Evolutionary conservation across 129 eudicot species (phyloP).

Genomic region (Daucus carota): DH1_v3.0 NC_030384.2:24629001-24629500

Average conservation of each 20-base stretch:
- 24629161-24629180: slow-evolving; percentile 15
- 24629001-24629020: slow-evolving; percentile 37
- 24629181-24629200: slow-evolving; percentile 46
- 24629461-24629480: no score
- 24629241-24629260: slow-evolving; percentile 22
- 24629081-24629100: neutral
- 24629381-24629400: no score
- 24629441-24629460: no score
- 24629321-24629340: slow-evolving; percentile 7
- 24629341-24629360: slow-evolving; percentile 3
- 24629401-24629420: no score
- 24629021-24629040: slow-evolving; percentile 3
- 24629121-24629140: neutral
- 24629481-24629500: no score
- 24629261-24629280: slow-evolving; percentile 9
- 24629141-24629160: neutral
- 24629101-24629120: no score
- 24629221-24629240: slow-evolving; percentile 42
- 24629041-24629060: neutral
- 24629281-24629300: slow-evolving; percentile 1
- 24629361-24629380: no score
- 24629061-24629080: neutral
- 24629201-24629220: slow-evolving; percentile 49
- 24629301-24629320: neutral
- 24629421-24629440: no score